Evolutionary conservation across 768 basidiomycete genomes (phyloP).

Genomic region (Mycena sanguinolenta): DNA sequence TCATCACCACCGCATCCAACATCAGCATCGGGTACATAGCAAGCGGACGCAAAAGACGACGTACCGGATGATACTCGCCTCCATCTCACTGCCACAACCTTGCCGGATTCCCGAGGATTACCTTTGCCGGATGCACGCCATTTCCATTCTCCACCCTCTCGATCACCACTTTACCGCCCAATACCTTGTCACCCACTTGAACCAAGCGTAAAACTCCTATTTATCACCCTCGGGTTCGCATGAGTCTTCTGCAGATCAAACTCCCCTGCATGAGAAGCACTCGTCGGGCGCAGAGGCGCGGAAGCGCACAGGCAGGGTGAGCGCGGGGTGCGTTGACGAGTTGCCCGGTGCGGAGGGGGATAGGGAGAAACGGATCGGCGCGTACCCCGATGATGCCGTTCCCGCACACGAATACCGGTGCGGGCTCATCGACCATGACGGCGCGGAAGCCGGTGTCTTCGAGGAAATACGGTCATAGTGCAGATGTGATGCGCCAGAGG

Average conservation of each 20-base stretch:
- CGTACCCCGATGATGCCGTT: slow-evolving; percentile 45
- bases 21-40: too few relatives aligned
- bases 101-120: slow-evolving; percentile 3
- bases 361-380: slow-evolving; percentile 54
- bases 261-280: slow-evolving; percentile 51
- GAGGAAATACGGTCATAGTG: slow-evolving; percentile 56
- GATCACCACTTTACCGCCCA: slow-evolving; percentile 52
- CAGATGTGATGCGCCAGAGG: slow-evolving; percentile 44
- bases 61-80: slow-evolving; percentile 22
- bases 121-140: neutral
- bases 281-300: slow-evolving; percentile 38
- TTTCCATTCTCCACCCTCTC: slow-evolving; percentile 34
- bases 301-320: slow-evolving; percentile 47
- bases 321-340: slow-evolving; percentile 46
- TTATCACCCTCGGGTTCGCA: slow-evolving; percentile 54
- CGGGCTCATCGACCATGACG: slow-evolving; percentile 10
- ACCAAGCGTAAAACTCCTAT: slow-evolving; percentile 49
- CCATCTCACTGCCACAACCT: slow-evolving; percentile 15
- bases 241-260: slow-evolving; percentile 43
- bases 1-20: too few relatives aligned
- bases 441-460: slow-evolving; percentile 41
- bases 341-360: slow-evolving; percentile 48
- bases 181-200: slow-evolving; percentile 53
- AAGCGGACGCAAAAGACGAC: neutral
- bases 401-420: slow-evolving; percentile 23